Evolutionary conservation across 352 stramenopile genomes (phyloP).

Genomic region (Phytopythium ostracodes): DNA sequence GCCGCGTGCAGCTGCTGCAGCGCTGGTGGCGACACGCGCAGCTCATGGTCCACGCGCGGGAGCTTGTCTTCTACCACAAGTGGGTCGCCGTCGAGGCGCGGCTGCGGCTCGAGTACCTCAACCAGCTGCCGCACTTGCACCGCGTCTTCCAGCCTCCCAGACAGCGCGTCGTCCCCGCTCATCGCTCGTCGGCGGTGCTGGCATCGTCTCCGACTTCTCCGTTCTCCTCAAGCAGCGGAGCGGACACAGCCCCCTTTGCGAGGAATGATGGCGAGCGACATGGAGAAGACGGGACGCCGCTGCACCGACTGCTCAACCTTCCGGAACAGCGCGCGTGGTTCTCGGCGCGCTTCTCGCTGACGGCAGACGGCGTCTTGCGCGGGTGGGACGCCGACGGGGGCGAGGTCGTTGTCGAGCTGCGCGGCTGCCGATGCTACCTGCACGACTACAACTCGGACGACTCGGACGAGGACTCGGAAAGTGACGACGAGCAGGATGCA

Average conservation of each 20-base stretch:
- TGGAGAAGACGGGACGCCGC: constrained; percentile 11
- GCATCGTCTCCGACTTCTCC: neutral
- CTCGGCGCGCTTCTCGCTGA: constrained; percentile 38
- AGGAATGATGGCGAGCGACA: neutral
- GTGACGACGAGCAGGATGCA: constrained; percentile 5
- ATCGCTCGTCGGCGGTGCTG: neutral
- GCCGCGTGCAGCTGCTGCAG: constrained; percentile 45
- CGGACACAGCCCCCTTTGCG: neutral
- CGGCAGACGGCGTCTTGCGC: constrained; percentile 40
- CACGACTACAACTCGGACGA: constrained; percentile 25
- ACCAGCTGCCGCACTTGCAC: constrained; percentile 50
- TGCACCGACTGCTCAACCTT: constrained; percentile 52
- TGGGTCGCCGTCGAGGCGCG: constrained; percentile 46
- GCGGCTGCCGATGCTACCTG: constrained; percentile 44
- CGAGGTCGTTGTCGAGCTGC: constrained; percentile 45
- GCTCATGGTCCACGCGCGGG: constrained; percentile 46
- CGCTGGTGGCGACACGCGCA: constrained; percentile 58
- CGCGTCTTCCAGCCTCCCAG: constrained; percentile 43
- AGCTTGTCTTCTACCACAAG: constrained; percentile 50
- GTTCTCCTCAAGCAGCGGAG: neutral
- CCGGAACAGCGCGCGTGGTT: constrained; percentile 52
- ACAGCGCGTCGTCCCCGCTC: neutral
- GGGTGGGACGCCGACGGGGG: constrained; percentile 17
- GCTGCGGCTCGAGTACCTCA: constrained; percentile 42
- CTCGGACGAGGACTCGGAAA: constrained; percentile 8